A percentile compares a stretch with the other conserved stretches of the same genome.
These are phyloP conservation scores for Infundibulicybe gibba DNA, from an alignment of 768 basidiomycete species.

Conservation along the genomic window DNA sequence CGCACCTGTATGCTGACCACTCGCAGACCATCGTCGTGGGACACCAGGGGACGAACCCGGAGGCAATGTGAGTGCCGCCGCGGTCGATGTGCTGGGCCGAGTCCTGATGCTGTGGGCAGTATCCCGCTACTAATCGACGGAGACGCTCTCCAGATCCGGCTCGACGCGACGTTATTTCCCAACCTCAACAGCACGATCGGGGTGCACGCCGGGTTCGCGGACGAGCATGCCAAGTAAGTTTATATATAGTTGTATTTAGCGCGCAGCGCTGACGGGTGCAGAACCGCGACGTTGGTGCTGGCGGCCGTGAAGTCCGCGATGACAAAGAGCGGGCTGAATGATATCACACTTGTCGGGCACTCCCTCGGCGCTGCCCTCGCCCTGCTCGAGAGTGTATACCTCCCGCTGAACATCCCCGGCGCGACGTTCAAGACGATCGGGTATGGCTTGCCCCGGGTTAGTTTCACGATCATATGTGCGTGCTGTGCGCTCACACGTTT, in stretches of 20 bases:
- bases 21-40: slow-evolving; percentile 34
- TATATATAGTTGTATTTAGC: too few species aligned
- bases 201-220: slow-evolving; percentile 45
- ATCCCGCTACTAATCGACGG: slow-evolving; percentile 34
- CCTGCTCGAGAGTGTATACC: slow-evolving; percentile 20
- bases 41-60: slow-evolving; percentile 39
- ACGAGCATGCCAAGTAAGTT: slow-evolving; percentile 37
- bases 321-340: background rate
- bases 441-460: slow-evolving; percentile 19
- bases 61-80: slow-evolving; percentile 24
- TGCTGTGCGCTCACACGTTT: background rate
- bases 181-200: slow-evolving; percentile 36
- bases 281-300: too few species aligned
- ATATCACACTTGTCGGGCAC: background rate
- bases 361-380: slow-evolving; percentile 16
- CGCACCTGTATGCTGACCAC: slow-evolving; percentile 25
- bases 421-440: slow-evolving; percentile 14
- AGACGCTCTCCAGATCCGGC: slow-evolving; percentile 26
- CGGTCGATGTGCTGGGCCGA: background rate
- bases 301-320: too few species aligned
- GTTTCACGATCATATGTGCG: background rate
- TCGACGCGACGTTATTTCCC: slow-evolving; percentile 44
- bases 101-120: slow-evolving; percentile 14
- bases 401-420: slow-evolving; percentile 16
- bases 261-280: too few species aligned